Evolutionary conservation across 2,329 filamentous ascomycete species (phyloP).

Genomic region (Zymoseptoria tritici): DNA sequence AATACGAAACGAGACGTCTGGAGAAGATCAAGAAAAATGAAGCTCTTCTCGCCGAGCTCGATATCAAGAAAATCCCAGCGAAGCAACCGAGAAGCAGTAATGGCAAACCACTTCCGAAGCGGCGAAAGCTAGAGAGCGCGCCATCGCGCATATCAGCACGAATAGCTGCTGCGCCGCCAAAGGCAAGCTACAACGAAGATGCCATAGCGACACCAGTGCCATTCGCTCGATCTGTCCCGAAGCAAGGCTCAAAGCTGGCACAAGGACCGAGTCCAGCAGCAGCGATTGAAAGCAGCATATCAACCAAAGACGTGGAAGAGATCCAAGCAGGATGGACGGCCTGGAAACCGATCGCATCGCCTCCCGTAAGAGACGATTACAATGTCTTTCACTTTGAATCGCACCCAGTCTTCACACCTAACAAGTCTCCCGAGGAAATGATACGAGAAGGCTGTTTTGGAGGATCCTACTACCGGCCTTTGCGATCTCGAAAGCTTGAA

Average conservation of each 20-base stretch:
- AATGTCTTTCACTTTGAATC: constrained; percentile 39
- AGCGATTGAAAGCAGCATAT: constrained; percentile 16
- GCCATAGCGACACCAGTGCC: constrained; percentile 18
- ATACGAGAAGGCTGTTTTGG: constrained; percentile 48
- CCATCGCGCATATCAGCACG: constrained; percentile 43
- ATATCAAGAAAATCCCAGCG: constrained; percentile 31
- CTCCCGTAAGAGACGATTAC: constrained; percentile 37
- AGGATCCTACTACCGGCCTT: constrained; percentile 45
- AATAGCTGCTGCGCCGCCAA: constrained; percentile 35
- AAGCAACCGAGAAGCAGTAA: constrained; percentile 10
- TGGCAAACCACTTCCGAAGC: constrained; percentile 31
- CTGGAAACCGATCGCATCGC: constrained; percentile 36
- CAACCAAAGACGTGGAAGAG: constrained; percentile 26
- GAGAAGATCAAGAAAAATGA: constrained; percentile 46
- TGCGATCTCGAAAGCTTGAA: constrained; percentile 38
- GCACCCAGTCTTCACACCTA: constrained; percentile 42
- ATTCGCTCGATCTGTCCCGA: constrained; percentile 17
- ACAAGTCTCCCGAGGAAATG: constrained; percentile 48
- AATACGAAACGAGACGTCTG: constrained; percentile 41
- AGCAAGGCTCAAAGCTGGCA: constrained; percentile 4
- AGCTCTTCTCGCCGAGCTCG: constrained; percentile 41
- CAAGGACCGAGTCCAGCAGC: constrained; percentile 3
- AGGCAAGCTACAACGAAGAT: constrained; percentile 36
- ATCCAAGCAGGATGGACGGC: constrained; percentile 37
- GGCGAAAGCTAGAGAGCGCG: constrained; percentile 31